Evolutionary conservation across 495 filamentous ascomycete species (phyloP), one percentile per base, ranked within the genome.

Genomic region (Pseudevernia furfuracea): DNA sequence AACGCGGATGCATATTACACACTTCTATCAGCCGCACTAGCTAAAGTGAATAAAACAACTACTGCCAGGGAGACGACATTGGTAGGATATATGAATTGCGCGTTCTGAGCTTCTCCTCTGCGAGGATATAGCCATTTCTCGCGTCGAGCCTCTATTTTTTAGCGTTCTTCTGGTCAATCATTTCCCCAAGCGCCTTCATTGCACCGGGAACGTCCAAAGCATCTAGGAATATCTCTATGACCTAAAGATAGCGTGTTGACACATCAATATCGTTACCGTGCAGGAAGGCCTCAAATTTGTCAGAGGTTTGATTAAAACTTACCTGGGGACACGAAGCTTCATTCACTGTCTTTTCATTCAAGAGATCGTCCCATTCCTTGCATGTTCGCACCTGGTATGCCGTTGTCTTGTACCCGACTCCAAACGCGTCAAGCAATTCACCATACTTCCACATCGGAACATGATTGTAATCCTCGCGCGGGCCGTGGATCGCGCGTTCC

Each of bases 301-400:
- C 0, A 2, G 8, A 49, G 46, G 7, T 49, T 2, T 25, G 25
- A 3, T 5, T 10, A 9, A 4, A 9, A 49, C 23, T 25, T 49
- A 49, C 46, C 46, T 49, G 46, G 46, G 46, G n/a, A 49, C 46
- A 49, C n/a, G 46, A 25, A 9, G 46, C 46, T 49, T 49, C 46
- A 23, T 25, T 25, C 12, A 49, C 10, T 14, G 46, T 14, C 46
- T 49, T 49, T 25, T 49, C 46, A 9, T 23, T 25, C 5, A 49
- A 14, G 4, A 49, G n/a, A 25, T 49, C 46, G 23, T 49, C 46
- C 46, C 46, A 49, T 49, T 49, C 46, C 46, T 49, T 49, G 23
- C 46, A 49, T 25, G 46, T 49, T 49, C 46, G 46, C 46, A 49
- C 46, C 23, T 49, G 46, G 11, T 49, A 49, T 5, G 46, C 46